Evolutionary conservation across 305 asterid species (phyloP), one percentile per base, ranked within the genome.

Genomic region (Rubia tinctorum): DNA sequence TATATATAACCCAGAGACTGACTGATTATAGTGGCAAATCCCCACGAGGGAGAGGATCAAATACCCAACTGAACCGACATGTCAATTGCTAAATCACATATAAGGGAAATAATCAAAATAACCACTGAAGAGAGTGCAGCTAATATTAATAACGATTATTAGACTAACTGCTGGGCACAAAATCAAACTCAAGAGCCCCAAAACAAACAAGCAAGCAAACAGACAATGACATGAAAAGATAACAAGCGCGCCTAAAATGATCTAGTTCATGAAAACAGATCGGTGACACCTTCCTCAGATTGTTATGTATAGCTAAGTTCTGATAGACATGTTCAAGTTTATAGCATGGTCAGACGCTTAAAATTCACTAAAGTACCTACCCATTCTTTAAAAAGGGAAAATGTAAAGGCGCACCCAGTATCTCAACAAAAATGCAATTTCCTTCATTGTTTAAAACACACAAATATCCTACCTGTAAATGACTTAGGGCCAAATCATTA

Each of bases 401-500:
- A 64, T 0, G 47, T 37, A 10, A 64, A 37, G 37, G 47, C 47
- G 14, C n/a, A 64, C 43, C 8, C 5, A 39, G 66, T 47, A 39
- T 43, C 39, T n/a, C 10, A 56, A 56, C 72, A 59, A 56, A 72
- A 66, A 82, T 0, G 25, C 66, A 44, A n/a, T 69, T 8, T 73
- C 45, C 5, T 40, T 47, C 58, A 65, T 69, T 27, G 62, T 23
- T 51, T 53, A 2, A 53, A 20, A 27, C 40, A 74, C 63, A 68
- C 40, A 60, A 77, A 43, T 47, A 12, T 67, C 64, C 15, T 76
- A 92, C 99, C 96, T 87, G 91, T 70, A 95, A 95, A 81, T 89
- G 89, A 61, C 82, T 76, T 76, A 95, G 83, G 76, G 95, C 87
- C 51, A 81, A 79, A 88, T 92, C 91, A 30, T 87, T 89, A 68